Evolutionary conservation across 768 basidiomycete species (phyloP), one percentile per base, ranked within the genome.

Genomic region (Boletus barrowsii): DNA sequence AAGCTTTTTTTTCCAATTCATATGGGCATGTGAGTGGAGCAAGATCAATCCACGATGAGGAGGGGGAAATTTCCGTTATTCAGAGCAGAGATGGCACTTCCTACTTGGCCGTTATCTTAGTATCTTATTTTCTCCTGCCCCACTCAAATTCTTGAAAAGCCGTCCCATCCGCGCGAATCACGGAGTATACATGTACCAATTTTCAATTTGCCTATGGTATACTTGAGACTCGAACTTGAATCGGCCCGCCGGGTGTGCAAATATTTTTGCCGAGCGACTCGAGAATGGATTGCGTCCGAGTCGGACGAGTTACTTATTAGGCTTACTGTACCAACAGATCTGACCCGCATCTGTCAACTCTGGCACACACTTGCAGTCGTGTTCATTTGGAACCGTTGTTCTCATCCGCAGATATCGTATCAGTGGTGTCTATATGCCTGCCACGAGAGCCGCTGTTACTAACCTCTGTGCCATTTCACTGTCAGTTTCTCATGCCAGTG

Each of bases 111-210:
- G 17, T 33, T 26, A n/a, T 22, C 32, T 18, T 22, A 30, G 26
- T 26, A 26, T 26, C 33, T 36, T 26, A 29, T 33, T 45, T 45
- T 1, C 15, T 24, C 36, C 17, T 40, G 11, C 10, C 10, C 33
- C 24, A 24, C 29, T 41, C 35, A 22, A n/a, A 7, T 49, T 36
- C 43, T 20, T 24, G 32, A 41, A 40, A n/a, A 1, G 15, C 50
- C 49, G 36, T 47, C 4, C 18, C 41, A 14, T 35, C 11, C 57
- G 49, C 37, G 36, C 18, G 49, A 59, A 58, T 29, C 46, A 40
- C 36, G 3, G 18, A 29, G 42, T 40, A 39, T 26, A 17, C 22
- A 22, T 26, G 30, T 22, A n/a, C 24, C 20, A 7, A 5, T 24
- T 35, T 35, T 30, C 32, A 3, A 8, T 32, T 26, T 42, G 10